These are phyloP conservation scores for Scolecobasidium constrictum DNA, from an alignment of 2,329 filamentous ascomycete species.

Conservation along the genomic window DNA sequence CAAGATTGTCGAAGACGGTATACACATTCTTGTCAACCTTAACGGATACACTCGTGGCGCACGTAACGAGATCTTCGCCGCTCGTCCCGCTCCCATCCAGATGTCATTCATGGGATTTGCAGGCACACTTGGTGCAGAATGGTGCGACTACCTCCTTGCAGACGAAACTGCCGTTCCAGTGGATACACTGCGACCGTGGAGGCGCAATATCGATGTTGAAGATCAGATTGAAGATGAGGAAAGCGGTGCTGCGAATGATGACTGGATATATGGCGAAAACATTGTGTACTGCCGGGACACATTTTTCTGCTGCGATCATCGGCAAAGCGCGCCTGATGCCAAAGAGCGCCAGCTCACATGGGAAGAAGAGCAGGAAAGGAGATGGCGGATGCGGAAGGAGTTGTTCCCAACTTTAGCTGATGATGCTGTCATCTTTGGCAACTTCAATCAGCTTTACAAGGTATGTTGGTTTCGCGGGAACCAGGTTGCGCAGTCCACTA, in stretches of 20 bases:
- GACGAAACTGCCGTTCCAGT: slow-evolving; percentile 78
- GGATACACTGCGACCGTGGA: slow-evolving; percentile 68
- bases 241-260: slow-evolving; percentile 55
- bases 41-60: slow-evolving; percentile 96
- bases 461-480: slow-evolving; percentile 38
- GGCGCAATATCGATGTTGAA: slow-evolving; percentile 62
- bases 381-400: slow-evolving; percentile 90
- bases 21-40: slow-evolving; percentile 94
- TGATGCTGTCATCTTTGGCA: slow-evolving; percentile 82
- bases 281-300: slow-evolving; percentile 90
- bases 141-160: slow-evolving; percentile 95
- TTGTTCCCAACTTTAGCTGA: slow-evolving; percentile 76
- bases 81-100: slow-evolving; percentile 85
- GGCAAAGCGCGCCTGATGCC: slow-evolving; percentile 72
- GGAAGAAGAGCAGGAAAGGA: slow-evolving; percentile 68
- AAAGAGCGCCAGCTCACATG: slow-evolving; percentile 55
- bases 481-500: slow-evolving; percentile 3
- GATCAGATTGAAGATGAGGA: slow-evolving; percentile 55
- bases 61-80: slow-evolving; percentile 95
- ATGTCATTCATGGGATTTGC: slow-evolving; percentile 99
- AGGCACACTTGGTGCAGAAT: slow-evolving; percentile 88
- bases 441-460: slow-evolving; percentile 99
- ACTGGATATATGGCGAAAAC: slow-evolving; percentile 96
- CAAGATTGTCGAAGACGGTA: slow-evolving; percentile 76
- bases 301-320: slow-evolving; percentile 97